Percentiles rank a stretch among this genome's conserved stretches.
Conservation (phyloP, 208 protist species). For the Trypanosoma avium region DNA sequence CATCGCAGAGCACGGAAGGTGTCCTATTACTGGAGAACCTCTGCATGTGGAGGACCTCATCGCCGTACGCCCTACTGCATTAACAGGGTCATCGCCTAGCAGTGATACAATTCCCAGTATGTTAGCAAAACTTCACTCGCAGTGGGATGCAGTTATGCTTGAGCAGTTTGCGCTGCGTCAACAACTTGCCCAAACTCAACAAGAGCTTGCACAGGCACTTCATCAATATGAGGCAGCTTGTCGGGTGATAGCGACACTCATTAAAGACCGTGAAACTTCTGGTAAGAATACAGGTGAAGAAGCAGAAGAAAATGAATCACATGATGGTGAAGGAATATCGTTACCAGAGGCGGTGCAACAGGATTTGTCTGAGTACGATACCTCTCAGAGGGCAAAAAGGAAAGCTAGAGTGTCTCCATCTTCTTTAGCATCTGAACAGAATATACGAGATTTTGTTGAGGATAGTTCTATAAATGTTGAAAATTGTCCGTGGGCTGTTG, state of each 20-base stretch:
- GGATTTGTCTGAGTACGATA: constrained; percentile 18
- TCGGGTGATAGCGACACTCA: constrained; percentile 97
- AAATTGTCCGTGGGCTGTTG: constrained; percentile 23
- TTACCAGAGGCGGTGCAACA: constrained; percentile 34
- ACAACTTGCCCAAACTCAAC: constrained; percentile 85
- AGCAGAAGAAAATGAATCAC: constrained; percentile 8
- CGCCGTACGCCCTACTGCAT: constrained; percentile 36
- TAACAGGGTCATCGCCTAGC: constrained; percentile 4
- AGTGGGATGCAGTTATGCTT: constrained; percentile 99
- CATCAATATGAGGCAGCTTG: constrained; percentile 99
- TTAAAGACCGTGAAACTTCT: constrained; percentile 56
- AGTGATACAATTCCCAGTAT: constrained; percentile 87
- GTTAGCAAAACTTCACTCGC: constrained; percentile 94
- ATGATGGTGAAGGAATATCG: constrained; percentile 11
- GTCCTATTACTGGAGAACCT: constrained; percentile 92
- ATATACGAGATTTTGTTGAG: constrained; percentile 22
- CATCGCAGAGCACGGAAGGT: constrained; percentile 91
- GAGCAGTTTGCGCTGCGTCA: constrained; percentile 97
- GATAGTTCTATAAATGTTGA: constrained; percentile 3
- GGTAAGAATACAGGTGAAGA: constrained; percentile 13
- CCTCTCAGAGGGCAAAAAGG: constrained; percentile 23
- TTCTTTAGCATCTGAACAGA: constrained; percentile 17
- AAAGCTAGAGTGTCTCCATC: constrained; percentile 5
- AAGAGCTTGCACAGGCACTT: constrained; percentile 97
- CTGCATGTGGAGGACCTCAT: constrained; percentile 91